These are phyloP conservation scores for Blastocystis sp. DNA, from an alignment of 352 stramenopile genomes.

Conservation along the genomic window DNA sequence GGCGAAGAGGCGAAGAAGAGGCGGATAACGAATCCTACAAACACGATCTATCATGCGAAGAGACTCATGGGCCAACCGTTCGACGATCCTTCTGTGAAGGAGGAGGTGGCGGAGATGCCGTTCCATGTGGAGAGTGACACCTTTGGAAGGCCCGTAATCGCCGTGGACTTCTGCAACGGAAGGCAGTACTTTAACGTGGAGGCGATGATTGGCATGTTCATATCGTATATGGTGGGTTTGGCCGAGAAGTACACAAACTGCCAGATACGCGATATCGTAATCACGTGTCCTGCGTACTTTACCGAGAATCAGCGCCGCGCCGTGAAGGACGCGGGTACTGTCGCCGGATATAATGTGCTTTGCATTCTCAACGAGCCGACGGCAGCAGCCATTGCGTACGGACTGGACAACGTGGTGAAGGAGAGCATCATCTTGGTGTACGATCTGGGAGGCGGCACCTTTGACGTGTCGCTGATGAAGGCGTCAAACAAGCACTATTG, in stretches of 20 bases:
- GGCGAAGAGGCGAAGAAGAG: constrained; percentile 99
- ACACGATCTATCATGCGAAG: constrained; percentile 61
- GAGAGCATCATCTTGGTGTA: constrained; percentile 76
- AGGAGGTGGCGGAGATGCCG: neutral
- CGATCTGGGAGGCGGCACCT: constrained; percentile 81
- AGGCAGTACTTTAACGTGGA: constrained; percentile 20
- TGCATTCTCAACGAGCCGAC: constrained; percentile 65
- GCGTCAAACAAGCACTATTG: constrained; percentile 89
- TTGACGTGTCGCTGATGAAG: constrained; percentile 78
- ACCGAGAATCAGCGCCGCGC: constrained; percentile 52
- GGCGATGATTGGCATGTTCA: constrained; percentile 38
- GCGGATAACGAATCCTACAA: constrained; percentile 93
- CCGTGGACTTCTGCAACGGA: constrained; percentile 1
- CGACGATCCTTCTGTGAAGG: constrained; percentile 1
- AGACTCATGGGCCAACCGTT: constrained; percentile 23
- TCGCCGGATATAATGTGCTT: constrained; percentile 64
- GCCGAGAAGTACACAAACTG: neutral
- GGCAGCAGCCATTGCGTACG: constrained; percentile 71
- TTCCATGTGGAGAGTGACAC: neutral
- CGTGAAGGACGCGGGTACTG: constrained; percentile 33
- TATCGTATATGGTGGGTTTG: constrained; percentile 42
- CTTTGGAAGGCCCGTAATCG: constrained; percentile 13
- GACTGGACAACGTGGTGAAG: neutral
- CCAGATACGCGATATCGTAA: constrained; percentile 40
- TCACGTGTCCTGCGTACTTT: constrained; percentile 71